Evolutionary conservation across 2,329 filamentous ascomycete genomes (phyloP).

Genomic region (Cryphonectria parasitica): DNA sequence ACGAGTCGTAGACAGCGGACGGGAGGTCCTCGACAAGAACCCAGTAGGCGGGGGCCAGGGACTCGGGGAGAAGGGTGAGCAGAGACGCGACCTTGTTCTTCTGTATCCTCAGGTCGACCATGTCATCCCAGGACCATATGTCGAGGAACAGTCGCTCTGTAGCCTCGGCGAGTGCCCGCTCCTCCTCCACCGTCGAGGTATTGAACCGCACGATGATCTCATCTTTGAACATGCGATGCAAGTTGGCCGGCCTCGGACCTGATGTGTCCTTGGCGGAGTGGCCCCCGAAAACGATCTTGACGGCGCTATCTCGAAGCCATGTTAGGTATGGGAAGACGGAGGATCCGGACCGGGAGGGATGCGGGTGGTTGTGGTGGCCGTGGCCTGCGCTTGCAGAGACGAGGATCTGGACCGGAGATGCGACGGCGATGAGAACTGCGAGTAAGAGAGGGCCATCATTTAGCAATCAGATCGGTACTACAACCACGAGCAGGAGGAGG

Average conservation of each 20-base stretch:
- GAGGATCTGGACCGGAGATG: conserved; percentile 9
- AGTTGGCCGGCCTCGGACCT: conserved; percentile 31
- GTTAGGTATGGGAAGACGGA: conserved; percentile 52
- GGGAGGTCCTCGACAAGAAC: conserved; percentile 81
- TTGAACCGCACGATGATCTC: conserved; percentile 92
- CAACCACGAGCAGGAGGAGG: not conserved
- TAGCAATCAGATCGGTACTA: not conserved
- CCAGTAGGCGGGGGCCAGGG: conserved; percentile 72
- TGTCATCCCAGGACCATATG: conserved; percentile 76
- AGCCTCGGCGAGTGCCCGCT: conserved; percentile 72
- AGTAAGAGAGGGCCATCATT: not conserved
- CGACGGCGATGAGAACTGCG: conserved; percentile 19
- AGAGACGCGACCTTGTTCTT: conserved; percentile 78
- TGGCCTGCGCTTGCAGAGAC: conserved; percentile 26
- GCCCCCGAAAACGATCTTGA: conserved; percentile 55
- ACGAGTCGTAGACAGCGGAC: conserved; percentile 76
- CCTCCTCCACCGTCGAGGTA: conserved; percentile 70
- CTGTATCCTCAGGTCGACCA: conserved; percentile 80
- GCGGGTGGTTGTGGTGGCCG: conserved; percentile 26
- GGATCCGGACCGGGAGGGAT: conserved; percentile 20
- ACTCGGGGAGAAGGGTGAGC: conserved; percentile 74
- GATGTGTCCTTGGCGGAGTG: conserved; percentile 41
- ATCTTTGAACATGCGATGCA: conserved; percentile 62
- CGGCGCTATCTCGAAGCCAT: conserved; percentile 53
- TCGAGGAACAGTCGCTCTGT: conserved; percentile 79